phyloP scores from a whole-genome alignment of 495 filamentous ascomycete species.

The Zalerion maritima region DNA sequence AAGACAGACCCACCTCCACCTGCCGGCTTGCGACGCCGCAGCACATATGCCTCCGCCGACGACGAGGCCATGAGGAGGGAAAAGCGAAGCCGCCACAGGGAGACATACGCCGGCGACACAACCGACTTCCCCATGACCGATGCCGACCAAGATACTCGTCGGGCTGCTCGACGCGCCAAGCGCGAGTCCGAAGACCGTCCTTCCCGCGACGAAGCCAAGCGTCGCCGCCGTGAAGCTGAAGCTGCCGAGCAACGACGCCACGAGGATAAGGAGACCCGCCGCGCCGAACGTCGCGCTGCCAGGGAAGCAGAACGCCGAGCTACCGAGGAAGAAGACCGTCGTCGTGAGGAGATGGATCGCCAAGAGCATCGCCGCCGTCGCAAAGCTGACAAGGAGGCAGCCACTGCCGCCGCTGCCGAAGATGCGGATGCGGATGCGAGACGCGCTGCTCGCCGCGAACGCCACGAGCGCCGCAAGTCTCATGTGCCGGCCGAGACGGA shows the following conservation, averaged over 20 bases:
- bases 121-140: conserved; percentile 23
- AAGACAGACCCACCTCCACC: conserved; percentile 21
- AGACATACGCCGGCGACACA: conserved; percentile 6
- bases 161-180: conserved; percentile 34
- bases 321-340: conserved; percentile 23
- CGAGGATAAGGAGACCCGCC: conserved; percentile 36
- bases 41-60: conserved; percentile 25
- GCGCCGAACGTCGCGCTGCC: conserved; percentile 33
- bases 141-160: conserved; percentile 37
- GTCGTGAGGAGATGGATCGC: conserved; percentile 28
- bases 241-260: conserved; percentile 30
- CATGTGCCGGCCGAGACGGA: conserved; percentile 14
- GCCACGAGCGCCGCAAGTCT: conserved; percentile 15
- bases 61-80: conserved; percentile 20
- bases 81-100: conserved; percentile 6
- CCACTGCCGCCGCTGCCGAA: conserved; percentile 15
- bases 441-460: conserved; percentile 25
- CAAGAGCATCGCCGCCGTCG: conserved; percentile 29
- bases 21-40: conserved; percentile 28
- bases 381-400: conserved; percentile 20
- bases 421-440: conserved; percentile 33
- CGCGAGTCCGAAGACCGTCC: conserved; percentile 28
- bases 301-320: conserved; percentile 26
- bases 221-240: conserved; percentile 27
- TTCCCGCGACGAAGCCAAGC: conserved; percentile 29